A percentile compares a stretch with the other conserved stretches of the same genome.
Conservation (phyloP, 805 yeast genomes). For the Metschnikowia rubicola region DNA sequence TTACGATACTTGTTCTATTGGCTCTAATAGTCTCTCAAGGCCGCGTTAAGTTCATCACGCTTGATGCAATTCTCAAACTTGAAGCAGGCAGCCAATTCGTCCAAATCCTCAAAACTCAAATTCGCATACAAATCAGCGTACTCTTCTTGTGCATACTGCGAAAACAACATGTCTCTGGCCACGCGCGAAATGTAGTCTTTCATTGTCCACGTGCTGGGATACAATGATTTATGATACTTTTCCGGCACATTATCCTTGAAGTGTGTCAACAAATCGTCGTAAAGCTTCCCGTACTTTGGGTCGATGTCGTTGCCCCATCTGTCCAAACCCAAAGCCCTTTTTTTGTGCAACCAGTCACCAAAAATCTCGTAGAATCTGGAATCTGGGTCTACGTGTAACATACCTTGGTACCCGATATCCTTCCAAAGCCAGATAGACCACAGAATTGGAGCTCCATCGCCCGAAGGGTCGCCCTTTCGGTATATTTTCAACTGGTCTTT, state of each 20-base stretch:
- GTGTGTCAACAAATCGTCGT: slow-evolving; percentile 35
- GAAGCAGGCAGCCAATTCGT: slow-evolving; percentile 49
- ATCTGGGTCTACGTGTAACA: slow-evolving; percentile 44
- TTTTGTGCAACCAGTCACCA: slow-evolving; percentile 40
- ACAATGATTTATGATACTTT: slow-evolving; percentile 35
- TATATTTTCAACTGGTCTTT: slow-evolving; percentile 46
- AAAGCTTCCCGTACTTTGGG: slow-evolving; percentile 35
- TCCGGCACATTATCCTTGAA: slow-evolving; percentile 40
- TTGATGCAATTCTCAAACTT: slow-evolving; percentile 44
- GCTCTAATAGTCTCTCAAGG: slow-evolving; percentile 23
- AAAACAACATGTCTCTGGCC: slow-evolving; percentile 41
- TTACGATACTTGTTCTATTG: not conserved
- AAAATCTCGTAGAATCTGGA: slow-evolving; percentile 43
- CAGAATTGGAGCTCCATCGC: slow-evolving; percentile 41
- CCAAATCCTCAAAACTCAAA: slow-evolving; percentile 43
- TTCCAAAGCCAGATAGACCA: slow-evolving; percentile 56
- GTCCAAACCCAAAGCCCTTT: slow-evolving; percentile 45
- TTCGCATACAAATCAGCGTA: slow-evolving; percentile 44
- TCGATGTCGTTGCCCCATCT: slow-evolving; percentile 49
- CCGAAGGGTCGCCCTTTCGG: slow-evolving; percentile 45
- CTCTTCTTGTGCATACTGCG: slow-evolving; percentile 43
- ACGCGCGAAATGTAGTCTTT: slow-evolving; percentile 37
- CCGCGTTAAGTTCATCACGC: slow-evolving; percentile 40
- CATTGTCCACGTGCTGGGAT: slow-evolving; percentile 40
- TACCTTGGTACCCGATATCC: slow-evolving; percentile 51